Conservation (phyloP, 345 rosid genomes). For the Ailanthus altissimus region DNA sequence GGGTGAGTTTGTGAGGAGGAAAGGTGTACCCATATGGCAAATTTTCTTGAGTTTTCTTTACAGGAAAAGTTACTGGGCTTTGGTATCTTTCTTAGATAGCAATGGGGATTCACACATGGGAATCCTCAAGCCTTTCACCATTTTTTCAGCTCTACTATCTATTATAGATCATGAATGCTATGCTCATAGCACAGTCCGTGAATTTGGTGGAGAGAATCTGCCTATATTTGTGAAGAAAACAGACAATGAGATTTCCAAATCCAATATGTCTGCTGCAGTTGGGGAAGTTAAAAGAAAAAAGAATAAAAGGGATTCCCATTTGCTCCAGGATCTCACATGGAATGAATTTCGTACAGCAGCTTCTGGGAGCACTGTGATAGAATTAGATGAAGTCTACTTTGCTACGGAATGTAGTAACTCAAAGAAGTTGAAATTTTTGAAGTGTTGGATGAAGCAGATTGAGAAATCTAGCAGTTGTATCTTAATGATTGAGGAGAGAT, state of each 20-base stretch:
- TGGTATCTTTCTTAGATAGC: slow-evolving; percentile 52
- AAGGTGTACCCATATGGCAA: slow-evolving; percentile 66
- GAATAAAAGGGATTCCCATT: slow-evolving; percentile 34
- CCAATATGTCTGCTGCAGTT: slow-evolving; percentile 16
- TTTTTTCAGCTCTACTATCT: slow-evolving; percentile 60
- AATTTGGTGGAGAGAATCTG: slow-evolving; percentile 20
- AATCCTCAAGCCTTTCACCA: slow-evolving; percentile 76
- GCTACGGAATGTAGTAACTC: slow-evolving; percentile 49
- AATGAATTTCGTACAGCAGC: slow-evolving; percentile 58
- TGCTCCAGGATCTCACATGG: slow-evolving; percentile 57
- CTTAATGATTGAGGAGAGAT: slow-evolving; percentile 27
- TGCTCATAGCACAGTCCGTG: slow-evolving; percentile 13
- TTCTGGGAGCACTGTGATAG: slow-evolving; percentile 42
- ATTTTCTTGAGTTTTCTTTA: slow-evolving; percentile 70
- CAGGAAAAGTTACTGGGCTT: slow-evolving; percentile 67
- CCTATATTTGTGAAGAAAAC: slow-evolving; percentile 21
- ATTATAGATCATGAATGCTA: slow-evolving; percentile 35
- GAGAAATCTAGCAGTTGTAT: slow-evolving; percentile 44
- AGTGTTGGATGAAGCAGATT: slow-evolving; percentile 91
- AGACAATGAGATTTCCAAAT: slow-evolving; percentile 12
- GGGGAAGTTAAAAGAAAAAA: slow-evolving; percentile 41
- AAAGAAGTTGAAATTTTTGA: slow-evolving; percentile 80
- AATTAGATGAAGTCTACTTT: slow-evolving; percentile 62
- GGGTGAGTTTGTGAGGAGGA: slow-evolving; percentile 42
- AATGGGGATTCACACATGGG: slow-evolving; percentile 48